These are phyloP conservation scores for Kwoniella shandongensis DNA, from an alignment of 768 basidiomycete species.

Conservation along the genomic window DNA sequence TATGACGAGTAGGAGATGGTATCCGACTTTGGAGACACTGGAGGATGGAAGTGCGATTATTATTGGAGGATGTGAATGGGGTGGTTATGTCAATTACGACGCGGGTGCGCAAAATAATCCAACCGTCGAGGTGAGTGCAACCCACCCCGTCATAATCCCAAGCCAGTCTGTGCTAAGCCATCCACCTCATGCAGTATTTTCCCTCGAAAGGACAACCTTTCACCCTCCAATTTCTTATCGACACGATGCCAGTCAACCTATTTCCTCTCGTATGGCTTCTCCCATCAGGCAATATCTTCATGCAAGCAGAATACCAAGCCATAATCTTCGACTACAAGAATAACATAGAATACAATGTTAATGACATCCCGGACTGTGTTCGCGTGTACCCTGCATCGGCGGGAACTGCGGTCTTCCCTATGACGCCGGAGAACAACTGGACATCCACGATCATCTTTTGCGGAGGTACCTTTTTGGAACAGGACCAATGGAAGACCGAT, in stretches of 20 bases:
- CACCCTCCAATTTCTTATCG: constrained; percentile 57
- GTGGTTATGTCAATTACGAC: constrained; percentile 59
- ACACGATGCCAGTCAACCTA: constrained; percentile 70
- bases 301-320: constrained; percentile 52
- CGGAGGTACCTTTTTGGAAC: constrained; percentile 61
- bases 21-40: constrained; percentile 67
- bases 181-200: constrained; percentile 34
- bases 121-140: constrained; percentile 49
- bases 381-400: constrained; percentile 66
- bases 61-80: constrained; percentile 59
- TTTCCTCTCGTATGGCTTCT: constrained; percentile 75
- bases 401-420: constrained; percentile 82
- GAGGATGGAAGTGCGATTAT: constrained; percentile 74
- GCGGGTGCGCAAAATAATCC: constrained; percentile 52
- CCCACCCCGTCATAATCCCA: not conserved
- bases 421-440: constrained; percentile 89
- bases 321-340: constrained; percentile 53
- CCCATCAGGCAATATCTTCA: constrained; percentile 52
- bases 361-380: constrained; percentile 62
- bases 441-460: constrained; percentile 84
- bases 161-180: not conserved
- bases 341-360: constrained; percentile 64
- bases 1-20: constrained; percentile 62
- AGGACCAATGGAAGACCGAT: constrained; percentile 50
- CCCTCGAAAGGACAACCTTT: constrained; percentile 50